Base-by-base conservation (phyloP, 2,329 filamentous ascomycete species). In the Colletotrichum incanum region DNA sequence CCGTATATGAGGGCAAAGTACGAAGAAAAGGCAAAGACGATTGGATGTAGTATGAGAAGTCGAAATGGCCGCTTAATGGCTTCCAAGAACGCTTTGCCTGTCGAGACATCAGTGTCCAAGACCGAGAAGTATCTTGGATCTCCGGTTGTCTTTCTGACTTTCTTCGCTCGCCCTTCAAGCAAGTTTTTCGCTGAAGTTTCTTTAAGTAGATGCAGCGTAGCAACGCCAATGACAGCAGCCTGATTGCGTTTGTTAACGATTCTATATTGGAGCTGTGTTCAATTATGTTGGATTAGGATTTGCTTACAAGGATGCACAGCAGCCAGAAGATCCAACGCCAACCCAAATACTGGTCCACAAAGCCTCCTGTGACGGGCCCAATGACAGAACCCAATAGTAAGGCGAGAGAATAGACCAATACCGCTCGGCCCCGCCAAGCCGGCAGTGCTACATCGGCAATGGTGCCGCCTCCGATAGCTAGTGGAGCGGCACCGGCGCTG, bases 141-240 rank as follows among this genome's bases (percentile, higher is more conserved):
- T 14, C 80, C 78, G 0, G 82, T 82, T 52, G 76, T 72, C 67
- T 80, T 79, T 39, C 78, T 77, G 86, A 0, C 87, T 90, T 65
- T 86, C 82, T 66, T 84, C 84, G 6, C 80, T 75, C 86, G 87
- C n/a, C 79, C 79, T 62, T 83, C 75, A 1, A 90, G 80, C 8
- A 90, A 77, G 0, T 84, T 79, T 1, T 84, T 83, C 1, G 84
- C 83, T 63, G 87, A 88, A 0, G 86, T 86, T 77, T 90, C 88
- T 41, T 81, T 79, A 3, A 84, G 79, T 50, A 85, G 79, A 56
- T 84, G 8, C 11, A 85, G 45, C 49, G 83, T 82, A 20, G 82
- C 26, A 8, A 82, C 6, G 0, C 80, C 75, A 11, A 87, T 73
- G 0, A 75, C 67, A 65, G 56, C 6, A 3, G 37, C 23, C 56